A percentile compares a stretch with the other conserved stretches of the same genome.
Conservation (phyloP, 139 green algal species). For the Micractinium conductrix region DNA sequence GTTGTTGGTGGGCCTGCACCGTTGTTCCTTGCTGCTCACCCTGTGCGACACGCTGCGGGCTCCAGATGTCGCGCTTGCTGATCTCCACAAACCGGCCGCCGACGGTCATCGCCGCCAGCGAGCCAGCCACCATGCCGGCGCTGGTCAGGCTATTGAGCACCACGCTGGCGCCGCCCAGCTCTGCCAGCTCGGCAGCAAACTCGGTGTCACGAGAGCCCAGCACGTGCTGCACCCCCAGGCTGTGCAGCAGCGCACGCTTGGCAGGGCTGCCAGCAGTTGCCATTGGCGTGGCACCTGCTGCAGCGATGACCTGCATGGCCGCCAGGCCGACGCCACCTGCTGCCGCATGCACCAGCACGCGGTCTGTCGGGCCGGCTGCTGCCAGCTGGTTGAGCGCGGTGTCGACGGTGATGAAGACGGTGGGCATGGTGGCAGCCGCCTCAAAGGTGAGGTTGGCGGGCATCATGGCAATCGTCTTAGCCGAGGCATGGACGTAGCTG, state of each 20-base stretch:
- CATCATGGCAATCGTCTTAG: conserved; percentile 69
- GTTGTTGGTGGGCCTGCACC: too few species aligned
- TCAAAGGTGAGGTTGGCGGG: conserved; percentile 67
- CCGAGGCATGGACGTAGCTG: conserved; percentile 68
- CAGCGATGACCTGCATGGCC: conserved; percentile 65
- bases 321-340: conserved; percentile 85
- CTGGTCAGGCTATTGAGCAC: conserved; percentile 89
- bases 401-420: conserved; percentile 85
- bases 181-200: conserved; percentile 67
- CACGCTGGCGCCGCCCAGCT: conserved; percentile 65
- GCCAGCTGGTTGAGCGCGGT: conserved; percentile 43
- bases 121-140: conserved; percentile 86
- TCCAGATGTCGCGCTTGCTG: conserved; percentile 92
- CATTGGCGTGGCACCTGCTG: conserved; percentile 48
- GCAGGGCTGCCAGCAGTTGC: conserved; percentile 63
- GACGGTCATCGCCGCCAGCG: conserved; percentile 58
- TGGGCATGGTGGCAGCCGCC: conserved; percentile 79
- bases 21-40: neutral
- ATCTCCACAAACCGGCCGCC: conserved; percentile 87
- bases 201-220: conserved; percentile 64
- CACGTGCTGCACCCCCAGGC: conserved; percentile 51
- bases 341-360: conserved; percentile 79
- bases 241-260: conserved; percentile 71
- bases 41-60: conserved; percentile 41
- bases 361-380: conserved; percentile 27